A percentile compares a stretch with the other conserved stretches of the same genome.
These are phyloP conservation scores for Zygoascus bituminiphila DNA, from an alignment of 805 yeast species.

Conservation along the genomic window DNA sequence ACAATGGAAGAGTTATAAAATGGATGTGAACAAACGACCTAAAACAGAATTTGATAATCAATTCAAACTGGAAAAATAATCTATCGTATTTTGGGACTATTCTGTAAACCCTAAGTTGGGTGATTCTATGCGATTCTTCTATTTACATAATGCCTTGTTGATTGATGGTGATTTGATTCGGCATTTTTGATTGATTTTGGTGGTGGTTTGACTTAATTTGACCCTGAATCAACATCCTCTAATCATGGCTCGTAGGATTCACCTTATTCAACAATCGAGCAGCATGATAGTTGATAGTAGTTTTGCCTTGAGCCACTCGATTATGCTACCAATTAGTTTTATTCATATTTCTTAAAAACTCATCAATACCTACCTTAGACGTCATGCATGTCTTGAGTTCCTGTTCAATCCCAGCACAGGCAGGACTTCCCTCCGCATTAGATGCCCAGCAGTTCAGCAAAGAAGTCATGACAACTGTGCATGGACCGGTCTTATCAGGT, in stretches of 20 bases:
- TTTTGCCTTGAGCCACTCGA: constrained; percentile 23
- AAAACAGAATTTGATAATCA: too few relatives aligned
- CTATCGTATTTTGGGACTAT: too few relatives aligned
- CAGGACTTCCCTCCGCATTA: constrained; percentile 70
- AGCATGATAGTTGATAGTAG: constrained; percentile 47
- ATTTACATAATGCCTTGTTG: too few relatives aligned
- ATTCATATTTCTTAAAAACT: background rate
- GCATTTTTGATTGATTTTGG: too few relatives aligned
- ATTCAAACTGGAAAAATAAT: too few relatives aligned
- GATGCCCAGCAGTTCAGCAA: constrained; percentile 95
- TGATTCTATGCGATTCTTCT: too few relatives aligned
- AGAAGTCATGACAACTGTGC: constrained; percentile 74
- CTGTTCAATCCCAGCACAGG: constrained; percentile 55
- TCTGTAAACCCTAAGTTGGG: too few relatives aligned
- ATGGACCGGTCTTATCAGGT: constrained; percentile 33
- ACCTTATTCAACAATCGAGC: constrained; percentile 42
- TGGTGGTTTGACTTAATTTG: background rate
- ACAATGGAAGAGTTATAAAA: too few relatives aligned
- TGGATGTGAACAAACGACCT: too few relatives aligned
- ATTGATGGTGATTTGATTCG: too few relatives aligned
- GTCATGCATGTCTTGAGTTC: constrained; percentile 72
- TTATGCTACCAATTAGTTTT: constrained; percentile 13
- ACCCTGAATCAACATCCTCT: constrained; percentile 5
- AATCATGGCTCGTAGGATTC: constrained; percentile 42
- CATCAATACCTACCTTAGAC: constrained; percentile 26